phyloP scores from a whole-genome alignment of 768 basidiomycete genomes.

The Gloeopeniophorella convolvens region DNA sequence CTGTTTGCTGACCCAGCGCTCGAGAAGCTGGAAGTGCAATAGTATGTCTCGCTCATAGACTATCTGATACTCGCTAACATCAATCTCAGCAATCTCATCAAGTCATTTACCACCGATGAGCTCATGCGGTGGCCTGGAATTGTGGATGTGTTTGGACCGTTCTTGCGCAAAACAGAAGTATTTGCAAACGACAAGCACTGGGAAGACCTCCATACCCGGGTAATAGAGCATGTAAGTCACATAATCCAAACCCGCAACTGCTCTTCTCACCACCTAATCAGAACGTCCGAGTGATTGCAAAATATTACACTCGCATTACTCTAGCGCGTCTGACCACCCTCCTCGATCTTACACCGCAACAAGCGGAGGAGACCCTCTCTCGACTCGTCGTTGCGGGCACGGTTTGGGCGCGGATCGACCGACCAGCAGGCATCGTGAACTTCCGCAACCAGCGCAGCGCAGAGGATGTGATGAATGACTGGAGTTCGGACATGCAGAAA shows the following conservation, averaged over 20 bases:
- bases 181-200: slow-evolving; percentile 77
- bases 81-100: slow-evolving; percentile 74
- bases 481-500: slow-evolving; percentile 96
- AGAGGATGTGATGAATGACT: slow-evolving; percentile 96
- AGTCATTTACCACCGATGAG: slow-evolving; percentile 89
- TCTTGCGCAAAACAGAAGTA: slow-evolving; percentile 71
- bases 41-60: slow-evolving; percentile 39
- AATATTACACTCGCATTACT: slow-evolving; percentile 94
- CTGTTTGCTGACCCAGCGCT: slow-evolving; percentile 74
- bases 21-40: slow-evolving; percentile 74
- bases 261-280: slow-evolving; percentile 28
- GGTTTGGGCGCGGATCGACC: slow-evolving; percentile 90
- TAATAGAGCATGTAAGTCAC: slow-evolving; percentile 86
- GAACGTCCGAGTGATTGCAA: slow-evolving; percentile 93
- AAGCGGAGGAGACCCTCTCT: slow-evolving; percentile 86
- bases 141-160: slow-evolving; percentile 78
- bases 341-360: slow-evolving; percentile 73
- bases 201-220: slow-evolving; percentile 92
- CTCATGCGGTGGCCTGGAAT: slow-evolving; percentile 98
- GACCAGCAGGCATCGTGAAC: slow-evolving; percentile 82
- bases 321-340: slow-evolving; percentile 75
- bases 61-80: slow-evolving; percentile 17
- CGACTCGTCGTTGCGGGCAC: slow-evolving; percentile 88
- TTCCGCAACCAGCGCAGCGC: slow-evolving; percentile 79
- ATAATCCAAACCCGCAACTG: background rate